Evolutionary conservation across 306 rosid species (phyloP).

Genomic region (Begonia masoniana): DNA sequence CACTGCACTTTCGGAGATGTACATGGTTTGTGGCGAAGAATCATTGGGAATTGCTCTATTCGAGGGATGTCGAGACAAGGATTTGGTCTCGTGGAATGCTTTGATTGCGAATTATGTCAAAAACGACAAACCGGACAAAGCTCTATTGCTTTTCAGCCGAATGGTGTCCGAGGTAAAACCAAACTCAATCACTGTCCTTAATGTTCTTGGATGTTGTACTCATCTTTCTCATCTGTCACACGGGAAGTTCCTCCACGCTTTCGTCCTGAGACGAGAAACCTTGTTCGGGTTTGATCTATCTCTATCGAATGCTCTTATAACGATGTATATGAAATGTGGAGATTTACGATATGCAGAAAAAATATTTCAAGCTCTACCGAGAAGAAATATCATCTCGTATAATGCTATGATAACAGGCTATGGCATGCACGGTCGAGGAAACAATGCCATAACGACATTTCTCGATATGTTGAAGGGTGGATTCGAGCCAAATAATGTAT

Average conservation of each 20-base stretch:
- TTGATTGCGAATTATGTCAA: conserved; percentile 21
- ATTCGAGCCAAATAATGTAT: conserved; percentile 19
- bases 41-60: conserved; percentile 21
- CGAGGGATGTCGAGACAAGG: conserved; percentile 22
- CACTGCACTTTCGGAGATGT: conserved; percentile 36
- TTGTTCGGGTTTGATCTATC: conserved; percentile 11
- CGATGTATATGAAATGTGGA: conserved; percentile 34
- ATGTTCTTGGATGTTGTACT: conserved; percentile 26
- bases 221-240: conserved; percentile 24
- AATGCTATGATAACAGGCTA: conserved; percentile 38
- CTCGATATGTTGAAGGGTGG: conserved; percentile 22
- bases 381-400: conserved; percentile 29
- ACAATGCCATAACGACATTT: conserved; percentile 27
- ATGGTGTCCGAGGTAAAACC: conserved; percentile 35
- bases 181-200: conserved; percentile 22
- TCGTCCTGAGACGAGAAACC: conserved; percentile 9
- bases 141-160: conserved; percentile 20
- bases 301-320: conserved; percentile 28
- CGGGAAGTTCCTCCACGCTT: conserved; percentile 37
- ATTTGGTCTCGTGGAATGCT: conserved; percentile 40
- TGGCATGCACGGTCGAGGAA: conserved; percentile 24
- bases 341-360: conserved; percentile 25
- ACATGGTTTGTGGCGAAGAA: conserved; percentile 31
- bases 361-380: conserved; percentile 16
- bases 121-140: conserved; percentile 17